Percentiles rank a stretch among this genome's conserved stretches.
Evolutionary conservation across 495 filamentous ascomycete genomes (phyloP).

Genomic region (Aspergillus cristatus): DNA sequence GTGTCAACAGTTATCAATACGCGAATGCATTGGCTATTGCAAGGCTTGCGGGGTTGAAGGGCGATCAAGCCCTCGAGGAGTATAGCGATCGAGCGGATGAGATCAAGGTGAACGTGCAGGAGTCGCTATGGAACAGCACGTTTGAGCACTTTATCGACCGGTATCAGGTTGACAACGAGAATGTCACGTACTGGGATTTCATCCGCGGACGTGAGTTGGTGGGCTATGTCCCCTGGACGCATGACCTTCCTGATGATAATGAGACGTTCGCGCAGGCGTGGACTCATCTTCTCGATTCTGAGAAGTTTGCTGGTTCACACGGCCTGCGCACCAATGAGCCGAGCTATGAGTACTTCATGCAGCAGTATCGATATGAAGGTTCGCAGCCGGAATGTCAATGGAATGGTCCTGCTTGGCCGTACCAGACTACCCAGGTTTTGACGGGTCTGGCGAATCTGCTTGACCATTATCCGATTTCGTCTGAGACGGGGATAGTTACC

Average conservation of each 20-base stretch:
- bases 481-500: slow-evolving; percentile 6
- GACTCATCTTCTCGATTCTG: slow-evolving; percentile 10
- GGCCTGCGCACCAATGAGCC: slow-evolving; percentile 23
- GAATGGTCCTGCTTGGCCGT: slow-evolving; percentile 25
- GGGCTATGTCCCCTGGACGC: slow-evolving; percentile 23
- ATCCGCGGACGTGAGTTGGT: slow-evolving; percentile 23
- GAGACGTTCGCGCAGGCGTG: slow-evolving; percentile 13
- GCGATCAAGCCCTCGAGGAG: slow-evolving; percentile 8
- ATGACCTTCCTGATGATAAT: slow-evolving; percentile 19
- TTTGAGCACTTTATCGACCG: slow-evolving; percentile 25
- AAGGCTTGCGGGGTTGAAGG: slow-evolving; percentile 14
- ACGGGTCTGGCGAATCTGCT: slow-evolving; percentile 20
- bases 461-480: slow-evolving; percentile 18
- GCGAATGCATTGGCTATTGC: slow-evolving; percentile 22
- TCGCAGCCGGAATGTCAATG: slow-evolving; percentile 18
- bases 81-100: slow-evolving; percentile 12
- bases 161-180: slow-evolving; percentile 16
- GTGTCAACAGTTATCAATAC: slow-evolving; percentile 25
- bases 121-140: slow-evolving; percentile 20
- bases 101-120: slow-evolving; percentile 13
- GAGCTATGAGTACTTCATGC: slow-evolving; percentile 24
- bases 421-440: slow-evolving; percentile 20
- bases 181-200: slow-evolving; percentile 22
- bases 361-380: slow-evolving; percentile 18
- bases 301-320: slow-evolving; percentile 13